Evolutionary conservation across 352 stramenopile genomes (phyloP), one percentile per base, ranked within the genome.

Genomic region (Phytophthora lateralis): DNA sequence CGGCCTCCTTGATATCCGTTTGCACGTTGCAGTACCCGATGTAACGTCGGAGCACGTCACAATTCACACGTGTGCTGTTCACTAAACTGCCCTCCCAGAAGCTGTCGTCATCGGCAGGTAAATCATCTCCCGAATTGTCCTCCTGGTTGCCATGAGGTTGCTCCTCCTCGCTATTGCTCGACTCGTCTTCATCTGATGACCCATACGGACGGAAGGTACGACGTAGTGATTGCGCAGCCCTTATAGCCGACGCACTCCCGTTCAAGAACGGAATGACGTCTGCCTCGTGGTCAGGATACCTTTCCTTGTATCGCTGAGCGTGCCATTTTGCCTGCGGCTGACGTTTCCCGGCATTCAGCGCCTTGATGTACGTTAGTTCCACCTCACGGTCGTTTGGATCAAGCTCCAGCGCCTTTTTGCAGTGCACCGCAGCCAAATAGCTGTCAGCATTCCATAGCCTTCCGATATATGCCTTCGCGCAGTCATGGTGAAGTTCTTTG

Each of bases 1-100:
- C 73, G 0, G 88, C 88, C 62, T 97, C 88, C 62, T 97, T 97
- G 63, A 97, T 97, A 34, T 96, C 90, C 0, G 90, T 97, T 67
- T 95, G 79, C 17, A 90, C 67, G 58, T 97, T 97, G 71, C 85
- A 91, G 50, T 93, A 93, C 5, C 89, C 89, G 30, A 95, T 85
- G 42, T 93, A 96, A 0, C 89, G 85, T 29, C 78, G 73, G 12
- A 88, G 67, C 12, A 85, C 73, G 34, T 91, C 78, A 24, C 75
- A 88, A 60, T 88, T 91, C 6, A 94, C 80, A 0, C 42, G 30
- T 2, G 70, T 61, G 0, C 67, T 78, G 14, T 77, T 71, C 18
- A 83, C 45, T 6, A 60, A 39, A 6, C 59, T 52, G n/a, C 78
- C 75, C 15, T 73, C 68, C 85, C 85, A 94, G 32, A 90, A 91